Evolutionary conservation across 2,329 filamentous ascomycete genomes (phyloP).

Genomic region (Phialophora chinensis): DNA sequence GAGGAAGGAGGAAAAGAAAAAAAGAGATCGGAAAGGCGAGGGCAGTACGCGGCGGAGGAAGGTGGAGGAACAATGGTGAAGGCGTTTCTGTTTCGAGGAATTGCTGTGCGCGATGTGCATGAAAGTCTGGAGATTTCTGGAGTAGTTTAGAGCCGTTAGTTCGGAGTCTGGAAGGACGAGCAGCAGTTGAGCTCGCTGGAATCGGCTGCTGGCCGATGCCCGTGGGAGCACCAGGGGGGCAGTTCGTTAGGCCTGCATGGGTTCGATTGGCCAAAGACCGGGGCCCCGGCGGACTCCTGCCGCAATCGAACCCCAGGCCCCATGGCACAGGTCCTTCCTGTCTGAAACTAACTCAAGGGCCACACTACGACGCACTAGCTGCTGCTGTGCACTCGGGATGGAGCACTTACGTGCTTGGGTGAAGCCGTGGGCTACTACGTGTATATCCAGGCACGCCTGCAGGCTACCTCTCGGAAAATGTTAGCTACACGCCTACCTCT

Average conservation of each 20-base stretch:
- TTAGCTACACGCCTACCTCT: not conserved
- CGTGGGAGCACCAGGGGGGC: not conserved
- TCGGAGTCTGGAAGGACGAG: not conserved
- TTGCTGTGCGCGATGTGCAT: slow-evolving; percentile 17
- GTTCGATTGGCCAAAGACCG: not conserved
- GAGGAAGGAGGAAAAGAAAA: not conserved
- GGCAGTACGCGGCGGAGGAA: slow-evolving; percentile 1
- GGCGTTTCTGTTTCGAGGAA: slow-evolving; percentile 17
- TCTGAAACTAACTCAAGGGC: slow-evolving; percentile 12
- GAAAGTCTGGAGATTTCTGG: slow-evolving; percentile 16
- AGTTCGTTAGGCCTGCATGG: not conserved
- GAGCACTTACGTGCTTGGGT: slow-evolving; percentile 1
- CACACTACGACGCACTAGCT: slow-evolving; percentile 7
- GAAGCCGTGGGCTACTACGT: slow-evolving; percentile 1
- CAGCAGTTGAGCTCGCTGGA: not conserved
- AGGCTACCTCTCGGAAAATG: not conserved
- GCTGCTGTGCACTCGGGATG: not conserved
- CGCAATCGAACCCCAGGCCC: not conserved
- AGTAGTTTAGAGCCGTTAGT: slow-evolving; percentile 2
- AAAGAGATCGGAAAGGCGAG: slow-evolving; percentile 8
- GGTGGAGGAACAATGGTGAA: slow-evolving; percentile 1
- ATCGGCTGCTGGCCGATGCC: slow-evolving; percentile 8
- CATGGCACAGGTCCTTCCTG: not conserved
- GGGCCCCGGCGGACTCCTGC: slow-evolving; percentile 13
- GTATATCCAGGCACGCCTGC: slow-evolving; percentile 25